Percentiles rank a stretch among this genome's conserved stretches.
Conservation (phyloP, 2,329 filamentous ascomycete genomes). For the Trichoderma aggressivum region DNA sequence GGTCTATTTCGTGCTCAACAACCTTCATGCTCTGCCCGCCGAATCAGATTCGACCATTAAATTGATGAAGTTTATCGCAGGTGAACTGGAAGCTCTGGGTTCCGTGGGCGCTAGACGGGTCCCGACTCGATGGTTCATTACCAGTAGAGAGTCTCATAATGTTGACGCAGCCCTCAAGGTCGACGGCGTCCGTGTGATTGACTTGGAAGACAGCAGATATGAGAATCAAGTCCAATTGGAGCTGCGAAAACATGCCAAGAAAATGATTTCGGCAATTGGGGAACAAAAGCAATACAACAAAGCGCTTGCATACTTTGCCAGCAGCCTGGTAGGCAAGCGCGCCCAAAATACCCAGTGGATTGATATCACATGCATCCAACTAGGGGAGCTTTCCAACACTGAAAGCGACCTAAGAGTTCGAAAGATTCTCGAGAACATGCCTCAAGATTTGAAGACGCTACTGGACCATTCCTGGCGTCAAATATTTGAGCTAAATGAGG, state of each 20-base stretch:
- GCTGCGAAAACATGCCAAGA: slow-evolving; percentile 30
- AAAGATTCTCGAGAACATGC: slow-evolving; percentile 37
- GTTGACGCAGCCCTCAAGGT: slow-evolving; percentile 31
- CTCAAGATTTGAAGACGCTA: slow-evolving; percentile 37
- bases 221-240: slow-evolving; percentile 37
- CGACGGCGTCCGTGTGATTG: slow-evolving; percentile 32
- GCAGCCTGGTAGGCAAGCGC: slow-evolving; percentile 40
- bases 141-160: slow-evolving; percentile 32
- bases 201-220: slow-evolving; percentile 38
- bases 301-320: slow-evolving; percentile 41
- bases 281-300: slow-evolving; percentile 40
- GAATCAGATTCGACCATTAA: slow-evolving; percentile 33
- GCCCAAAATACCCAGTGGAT: slow-evolving; percentile 45
- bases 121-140: slow-evolving; percentile 39
- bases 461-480: slow-evolving; percentile 38
- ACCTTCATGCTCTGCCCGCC: slow-evolving; percentile 37
- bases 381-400: slow-evolving; percentile 37
- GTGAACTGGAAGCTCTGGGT: slow-evolving; percentile 28
- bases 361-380: slow-evolving; percentile 41
- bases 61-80: slow-evolving; percentile 33
- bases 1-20: slow-evolving; percentile 42
- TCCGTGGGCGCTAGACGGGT: slow-evolving; percentile 15
- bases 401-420: slow-evolving; percentile 40
- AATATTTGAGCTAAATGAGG: slow-evolving; percentile 33
- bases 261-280: slow-evolving; percentile 34